Conservation (phyloP, 306 rosid genomes). For the Fagus crenata region DNA sequence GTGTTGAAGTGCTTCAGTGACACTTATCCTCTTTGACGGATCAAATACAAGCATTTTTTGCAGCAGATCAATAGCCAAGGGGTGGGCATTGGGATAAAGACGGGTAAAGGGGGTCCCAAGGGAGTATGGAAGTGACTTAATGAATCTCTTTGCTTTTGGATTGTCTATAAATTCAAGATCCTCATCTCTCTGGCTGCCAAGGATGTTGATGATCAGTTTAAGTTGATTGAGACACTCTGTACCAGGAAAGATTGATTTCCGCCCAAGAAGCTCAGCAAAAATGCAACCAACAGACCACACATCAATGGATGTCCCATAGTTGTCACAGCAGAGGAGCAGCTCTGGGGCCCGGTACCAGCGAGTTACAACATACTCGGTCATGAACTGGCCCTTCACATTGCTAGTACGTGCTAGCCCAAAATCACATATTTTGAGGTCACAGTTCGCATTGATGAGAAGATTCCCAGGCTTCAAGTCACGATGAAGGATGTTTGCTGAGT, state of each 20-base stretch:
- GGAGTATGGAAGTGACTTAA: constrained; percentile 63
- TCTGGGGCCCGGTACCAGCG: constrained; percentile 98
- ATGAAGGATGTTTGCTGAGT: constrained; percentile 93
- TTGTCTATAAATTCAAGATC: constrained; percentile 86
- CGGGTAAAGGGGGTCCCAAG: constrained; percentile 57
- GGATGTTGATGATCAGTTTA: constrained; percentile 71
- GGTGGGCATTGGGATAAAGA: constrained; percentile 77
- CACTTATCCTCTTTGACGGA: constrained; percentile 91
- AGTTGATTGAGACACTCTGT: constrained; percentile 91
- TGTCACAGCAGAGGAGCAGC: constrained; percentile 91
- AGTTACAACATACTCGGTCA: constrained; percentile 96
- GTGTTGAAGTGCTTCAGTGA: constrained; percentile 79
- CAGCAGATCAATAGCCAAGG: constrained; percentile 76
- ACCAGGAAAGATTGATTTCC: constrained; percentile 84
- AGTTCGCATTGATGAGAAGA: constrained; percentile 88
- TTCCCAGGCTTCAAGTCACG: constrained; percentile 96
- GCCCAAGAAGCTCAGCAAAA: constrained; percentile 87
- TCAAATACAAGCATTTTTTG: constrained; percentile 92
- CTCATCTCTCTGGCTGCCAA: constrained; percentile 92
- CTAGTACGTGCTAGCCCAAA: constrained; percentile 88
- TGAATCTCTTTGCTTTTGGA: constrained; percentile 72
- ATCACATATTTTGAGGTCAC: constrained; percentile 94
- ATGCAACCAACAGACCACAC: constrained; percentile 98
- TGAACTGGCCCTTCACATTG: constrained; percentile 78
- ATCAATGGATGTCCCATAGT: constrained; percentile 85